Base-by-base conservation (phyloP, 2,329 filamentous ascomycete genomes). In the Septoria petroselini region DNA sequence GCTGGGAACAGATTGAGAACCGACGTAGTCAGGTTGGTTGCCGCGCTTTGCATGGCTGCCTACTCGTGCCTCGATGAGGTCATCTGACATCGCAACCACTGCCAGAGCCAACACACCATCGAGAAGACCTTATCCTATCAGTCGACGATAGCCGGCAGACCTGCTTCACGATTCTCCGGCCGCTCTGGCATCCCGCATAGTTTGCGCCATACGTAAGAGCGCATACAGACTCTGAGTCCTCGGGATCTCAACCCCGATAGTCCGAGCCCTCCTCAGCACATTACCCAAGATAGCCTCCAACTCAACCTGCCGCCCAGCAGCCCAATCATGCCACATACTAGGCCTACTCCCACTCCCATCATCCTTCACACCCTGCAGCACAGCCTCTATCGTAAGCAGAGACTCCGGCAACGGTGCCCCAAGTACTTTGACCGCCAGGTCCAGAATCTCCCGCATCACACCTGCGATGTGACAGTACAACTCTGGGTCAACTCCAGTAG, bases 211-310 rank as follows among this genome's bases (percentile, higher is more conserved):
- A 65, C 76, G 76, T 55, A 86, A 64, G 58, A 86, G 63, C 21
- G 83, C 83, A 71, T 87, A 86, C 54, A 86, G 55, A 18, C 69
- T 84, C 71, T 86, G 82, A 69, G 86, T 62, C 63, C 81, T 71
- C 8, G 82, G 82, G 77, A 86, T 77, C 60, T 83, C 78, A 7
- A 83, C 77, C 0, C 83, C 83, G 35, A 75, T 74, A 45, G 74
- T 75, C 55, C 80, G 71, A 9, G 84, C 84, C 41, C 84, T 80
- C 55, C 81, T 71, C 17, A 87, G 77, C 1, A 84, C 82, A 63
- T 87, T 86, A 1, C 84, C 84, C 23, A 88, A 64, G 31, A 88
- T 86, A 33, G 85, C 84, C 68, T 88, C 84, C 41, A 87, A 65
- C 71, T 88, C 84, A 74, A 88, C 75, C 27, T 76, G 76, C 61